Base-by-base conservation (phyloP, 202 grass and related monocot species). In the Cymbopogon flexuosus region DNA sequence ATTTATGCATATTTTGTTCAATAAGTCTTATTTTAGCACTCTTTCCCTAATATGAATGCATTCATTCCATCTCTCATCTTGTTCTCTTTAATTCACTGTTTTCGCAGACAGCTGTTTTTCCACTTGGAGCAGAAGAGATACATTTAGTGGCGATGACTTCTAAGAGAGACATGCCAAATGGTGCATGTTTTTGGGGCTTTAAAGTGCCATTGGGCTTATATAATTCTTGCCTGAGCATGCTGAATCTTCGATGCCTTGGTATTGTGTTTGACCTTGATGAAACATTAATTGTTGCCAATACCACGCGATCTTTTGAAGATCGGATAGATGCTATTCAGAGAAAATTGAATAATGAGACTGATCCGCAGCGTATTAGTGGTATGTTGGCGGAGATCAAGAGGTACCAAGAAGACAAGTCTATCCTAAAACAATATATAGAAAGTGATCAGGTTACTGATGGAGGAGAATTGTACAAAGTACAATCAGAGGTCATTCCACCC, bases 221-320 rank as follows among this genome's bases (percentile, higher is more conserved):
- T 45, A 85, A 82, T 81, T 93, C 92, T 58, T 91, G 90, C 77
- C 84, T 98, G 80, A 83, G 80, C 5, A 95, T 98, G 92, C 80
- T 98, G 56, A 98, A 98, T 81, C 88, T 92, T 60, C 84, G 90
- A 22, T 98, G 96, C 83, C 92, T 98, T 0, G 90, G 88, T 73
- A 95, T 98, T 22, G 96, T 98, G 69, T 98, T 98, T 88, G 96
- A 98, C 70, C 88, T 98, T 62, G 96, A 98, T 80, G 96, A 98
- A 71, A 98, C 96, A 77, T 89, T 98, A 77, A 77, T 98, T 73
- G 92, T 98, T 27, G 90, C 95, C 79, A 91, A 91, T 80, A 98
- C 95, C 24, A 78, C 80, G 33, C 88, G 92, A 19, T 90, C 92
- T 56, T 98, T 94, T 80, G 95, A 98, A 64, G 95, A 98, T 58